Base-by-base conservation (phyloP, 169 alveolate genomes). In the Plasmodium vinckei region DNA sequence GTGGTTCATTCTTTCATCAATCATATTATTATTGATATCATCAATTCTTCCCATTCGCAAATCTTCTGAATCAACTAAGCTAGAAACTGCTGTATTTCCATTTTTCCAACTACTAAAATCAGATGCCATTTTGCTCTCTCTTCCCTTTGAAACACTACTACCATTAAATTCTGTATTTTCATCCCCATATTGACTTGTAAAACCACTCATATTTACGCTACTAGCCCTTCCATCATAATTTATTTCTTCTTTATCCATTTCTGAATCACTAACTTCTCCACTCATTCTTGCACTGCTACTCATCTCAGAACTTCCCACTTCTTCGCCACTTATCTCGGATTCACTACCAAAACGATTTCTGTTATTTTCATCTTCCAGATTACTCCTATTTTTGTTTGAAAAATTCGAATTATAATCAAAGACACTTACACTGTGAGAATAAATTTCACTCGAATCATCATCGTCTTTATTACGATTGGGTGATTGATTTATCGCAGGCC, bases 351-450 rank as follows among this genome's bases (percentile, higher is more conserved):
- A 49, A 19, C 68, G 51, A 64, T 12, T 53, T 19, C 44, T 60
- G 49, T 23, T 67, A 71, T 39, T 57, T 57, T 23, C 84, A 39
- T 51, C 21, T 21, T 73, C 87, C 49, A 73, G 6, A 25, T 42
- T 73, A 15, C 87, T 73, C 6, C 87, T 73, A n/a, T 73, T 73
- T 21, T 39, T 46, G 21, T 73, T 42, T 0, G 87, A 73, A 59
- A 73, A 60, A 51, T 73, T 73, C 12, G 87, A 73, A 17, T 59
- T 59, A 33, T 59, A 73, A 51, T 51, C 59, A 15, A 15, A 15
- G 51, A 23, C 51, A 27, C 25, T 15, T 25, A 39, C 56, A 13
- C 10, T 6, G 1, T n/a, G 7, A 33, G 17, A 27, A 33, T 33
- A 1, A 4, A 33, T 7, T 33, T 33, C 42, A 33, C 42, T 33